These are phyloP conservation scores for Rhizopus sp. DNA, from an alignment of 371 early-diverging fungal genomes.

Conservation along the genomic window DNA sequence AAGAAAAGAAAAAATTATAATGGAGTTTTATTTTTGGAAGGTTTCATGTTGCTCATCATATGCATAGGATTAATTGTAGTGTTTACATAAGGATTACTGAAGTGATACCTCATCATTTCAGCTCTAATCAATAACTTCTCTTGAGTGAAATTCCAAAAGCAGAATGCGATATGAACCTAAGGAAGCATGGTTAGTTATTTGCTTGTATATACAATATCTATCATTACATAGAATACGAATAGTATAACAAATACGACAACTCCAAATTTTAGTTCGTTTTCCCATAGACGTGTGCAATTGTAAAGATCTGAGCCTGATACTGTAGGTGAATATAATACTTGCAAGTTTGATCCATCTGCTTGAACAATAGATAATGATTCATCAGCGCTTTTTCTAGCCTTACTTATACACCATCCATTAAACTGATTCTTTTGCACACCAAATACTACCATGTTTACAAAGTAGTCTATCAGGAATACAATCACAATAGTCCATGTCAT, in stretches of 20 bases:
- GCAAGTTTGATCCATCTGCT: too few relatives aligned
- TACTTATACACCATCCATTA: conserved; percentile 5
- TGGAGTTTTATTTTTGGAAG: not conserved
- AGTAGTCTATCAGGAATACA: conserved; percentile 16
- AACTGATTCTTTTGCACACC: not conserved
- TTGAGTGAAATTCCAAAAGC: conserved; percentile 21
- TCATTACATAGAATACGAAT: conserved; percentile 23
- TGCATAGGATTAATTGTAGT: not conserved
- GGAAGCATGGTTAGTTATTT: not conserved
- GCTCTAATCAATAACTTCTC: conserved; percentile 3
- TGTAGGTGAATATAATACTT: too few relatives aligned
- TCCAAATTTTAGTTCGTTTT: conserved; percentile 26
- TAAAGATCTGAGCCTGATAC: conserved; percentile 13
- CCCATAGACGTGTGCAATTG: conserved; percentile 30
- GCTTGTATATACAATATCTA: not conserved
- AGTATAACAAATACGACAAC: conserved; percentile 19
- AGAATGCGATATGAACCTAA: conserved; percentile 23
- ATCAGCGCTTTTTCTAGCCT: not conserved
- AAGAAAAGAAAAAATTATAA: not conserved
- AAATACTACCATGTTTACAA: conserved; percentile 9
- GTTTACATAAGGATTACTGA: conserved; percentile 1
- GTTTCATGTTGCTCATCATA: conserved; percentile 23
- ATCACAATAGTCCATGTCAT: conserved; percentile 22
- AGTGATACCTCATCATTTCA: conserved; percentile 1
- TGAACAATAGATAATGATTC: too few relatives aligned